Base-by-base conservation (phyloP, 31 red algal genomes). In the Asparagopsis taxiformis region DNA sequence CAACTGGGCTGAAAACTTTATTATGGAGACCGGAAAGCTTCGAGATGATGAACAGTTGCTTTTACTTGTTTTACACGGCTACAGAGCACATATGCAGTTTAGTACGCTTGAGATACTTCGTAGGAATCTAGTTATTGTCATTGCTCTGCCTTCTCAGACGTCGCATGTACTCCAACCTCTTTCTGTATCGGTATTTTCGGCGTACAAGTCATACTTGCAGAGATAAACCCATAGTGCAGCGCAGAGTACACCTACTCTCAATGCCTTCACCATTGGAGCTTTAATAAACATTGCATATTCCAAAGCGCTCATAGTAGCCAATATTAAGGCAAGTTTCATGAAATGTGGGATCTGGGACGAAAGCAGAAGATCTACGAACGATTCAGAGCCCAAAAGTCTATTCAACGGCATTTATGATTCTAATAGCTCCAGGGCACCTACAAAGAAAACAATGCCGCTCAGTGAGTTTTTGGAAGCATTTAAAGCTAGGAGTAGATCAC, bases 61-160 rank as follows among this genome's bases (percentile, higher is more conserved):
- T 35, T 35, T 82, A 50, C 44, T 82, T 26, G 0, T 82, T 5
- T 20, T 66, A 0, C 68, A 82, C n/a, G 68, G 77, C 1, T 82
- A 70, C 44, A 15, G 43, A 11, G 16, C 3, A 13, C 77, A 82
- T 0, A 51, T 82, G 2, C 49, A 68, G 31, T 34, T 52, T 44
- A 6, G 9, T 13, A 19, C 23, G 1, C 23, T 68, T 8, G 30
- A 28, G 8, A 5, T 52, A 25, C 29, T 79, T 1, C 35, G n/a
- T 19, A 15, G 32, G 43, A 74, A 82, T 31, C 6, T 17, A 24
- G 49, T 82, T 56, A 16, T 82, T 26, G 77, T 58, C 1, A 3
- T 70, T 20, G 51, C 24, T 17, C 20, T 82, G 7, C 77, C 77
- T 2, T 23, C 77, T 1, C 65, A 82, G 33, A 70, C 39, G 17